phyloP scores from a whole-genome alignment of 257 asterid genomes.

The Ajuga chamaepitys region DNA sequence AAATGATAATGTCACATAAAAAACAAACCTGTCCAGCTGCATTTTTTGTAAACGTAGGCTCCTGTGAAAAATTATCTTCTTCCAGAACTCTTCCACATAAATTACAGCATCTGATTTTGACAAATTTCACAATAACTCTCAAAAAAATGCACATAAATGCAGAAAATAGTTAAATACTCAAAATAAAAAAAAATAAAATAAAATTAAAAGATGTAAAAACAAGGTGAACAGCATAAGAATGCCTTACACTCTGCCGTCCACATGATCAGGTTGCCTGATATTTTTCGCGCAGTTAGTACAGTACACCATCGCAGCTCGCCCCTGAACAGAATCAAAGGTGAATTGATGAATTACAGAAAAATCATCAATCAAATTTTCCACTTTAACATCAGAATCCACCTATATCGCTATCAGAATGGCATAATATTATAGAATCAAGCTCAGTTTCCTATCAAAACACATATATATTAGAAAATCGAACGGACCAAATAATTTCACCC shows the following conservation, averaged over 20 bases:
- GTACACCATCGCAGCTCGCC: slow-evolving; percentile 30
- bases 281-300: slow-evolving; percentile 37
- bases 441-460: too few species aligned
- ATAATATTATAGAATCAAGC: too few species aligned
- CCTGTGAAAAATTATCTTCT: slow-evolving; percentile 47
- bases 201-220: too few species aligned
- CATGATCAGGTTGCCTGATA: slow-evolving; percentile 18
- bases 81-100: slow-evolving; percentile 61
- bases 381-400: neutral
- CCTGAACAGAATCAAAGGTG: slow-evolving; percentile 16
- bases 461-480: too few species aligned
- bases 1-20: neutral
- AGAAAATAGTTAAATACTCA: neutral
- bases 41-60: slow-evolving; percentile 48
- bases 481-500: neutral
- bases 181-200: too few species aligned
- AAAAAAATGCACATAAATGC: neutral
- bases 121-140: slow-evolving; percentile 2
- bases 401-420: neutral
- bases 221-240: neutral
- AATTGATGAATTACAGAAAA: neutral
- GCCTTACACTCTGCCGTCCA: slow-evolving; percentile 45
- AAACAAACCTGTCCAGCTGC: slow-evolving; percentile 58
- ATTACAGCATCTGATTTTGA: slow-evolving; percentile 48
- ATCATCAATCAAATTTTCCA: neutral